phyloP scores from a whole-genome alignment of 163 green algal genomes.

The Chloromonas sp. region DNA sequence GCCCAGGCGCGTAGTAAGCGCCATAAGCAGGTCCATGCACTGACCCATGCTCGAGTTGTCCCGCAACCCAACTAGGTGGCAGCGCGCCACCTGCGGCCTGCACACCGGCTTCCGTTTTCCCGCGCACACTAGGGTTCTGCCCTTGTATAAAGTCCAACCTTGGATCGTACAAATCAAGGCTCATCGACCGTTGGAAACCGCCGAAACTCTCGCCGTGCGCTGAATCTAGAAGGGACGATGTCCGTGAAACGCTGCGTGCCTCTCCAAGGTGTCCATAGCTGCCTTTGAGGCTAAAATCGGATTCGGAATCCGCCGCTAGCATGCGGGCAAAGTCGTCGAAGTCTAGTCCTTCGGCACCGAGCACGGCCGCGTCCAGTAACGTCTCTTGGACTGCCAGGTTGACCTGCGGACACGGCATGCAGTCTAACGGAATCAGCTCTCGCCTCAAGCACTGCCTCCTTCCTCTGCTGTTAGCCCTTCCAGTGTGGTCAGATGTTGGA shows the following conservation, averaged over 20 bases:
- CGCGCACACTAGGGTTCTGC: not conserved
- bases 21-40: not conserved
- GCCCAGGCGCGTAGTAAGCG: constrained; percentile 2
- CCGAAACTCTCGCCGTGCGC: not conserved
- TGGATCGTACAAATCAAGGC: constrained; percentile 28
- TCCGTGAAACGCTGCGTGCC: not conserved
- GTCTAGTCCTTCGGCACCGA: constrained; percentile 49
- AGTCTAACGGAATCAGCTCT: not conserved
- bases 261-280: not conserved
- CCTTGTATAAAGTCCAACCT: constrained; percentile 6
- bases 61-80: not conserved
- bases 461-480: no score
- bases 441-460: not conserved
- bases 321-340: constrained; percentile 72
- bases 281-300: not conserved
- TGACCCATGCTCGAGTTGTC: not conserved
- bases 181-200: not conserved
- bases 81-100: not conserved
- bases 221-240: not conserved
- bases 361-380: constrained; percentile 39
- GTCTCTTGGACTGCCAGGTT: constrained; percentile 39
- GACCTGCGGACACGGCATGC: constrained; percentile 13
- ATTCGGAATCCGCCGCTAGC: constrained; percentile 28
- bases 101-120: not conserved
- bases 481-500: no score